Conservation (phyloP, 306 rosid species). For the Glycine tomentella region DNA sequence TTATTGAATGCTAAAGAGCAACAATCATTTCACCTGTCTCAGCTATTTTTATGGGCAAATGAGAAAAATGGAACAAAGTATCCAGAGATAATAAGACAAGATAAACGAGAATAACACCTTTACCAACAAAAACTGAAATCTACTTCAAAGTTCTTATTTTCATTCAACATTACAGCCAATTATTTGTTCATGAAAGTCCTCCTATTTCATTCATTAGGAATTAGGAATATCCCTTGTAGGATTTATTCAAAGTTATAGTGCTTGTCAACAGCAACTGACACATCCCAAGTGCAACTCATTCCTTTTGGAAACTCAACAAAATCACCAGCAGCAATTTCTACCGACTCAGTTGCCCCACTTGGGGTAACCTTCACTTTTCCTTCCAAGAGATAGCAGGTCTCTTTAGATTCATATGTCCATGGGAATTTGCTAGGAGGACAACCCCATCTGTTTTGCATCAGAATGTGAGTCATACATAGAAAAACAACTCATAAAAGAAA, state of each 20-base stretch:
- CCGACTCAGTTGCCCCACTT: not conserved
- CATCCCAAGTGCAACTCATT: constrained; percentile 28
- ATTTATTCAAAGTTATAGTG: constrained; percentile 18
- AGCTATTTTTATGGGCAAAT: not conserved
- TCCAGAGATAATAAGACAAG: not conserved
- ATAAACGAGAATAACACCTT: not conserved
- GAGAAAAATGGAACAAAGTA: not conserved
- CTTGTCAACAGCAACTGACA: constrained; percentile 1
- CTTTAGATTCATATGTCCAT: constrained; percentile 1
- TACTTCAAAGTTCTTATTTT: constrained; percentile 3
- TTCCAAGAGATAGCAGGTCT: constrained; percentile 15
- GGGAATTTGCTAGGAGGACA: constrained; percentile 1
- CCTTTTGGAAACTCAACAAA: constrained; percentile 26
- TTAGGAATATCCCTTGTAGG: not conserved
- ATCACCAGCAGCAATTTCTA: constrained; percentile 25
- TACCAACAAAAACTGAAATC: constrained; percentile 6
- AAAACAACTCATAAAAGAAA: not conserved
- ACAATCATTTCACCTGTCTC: not conserved
- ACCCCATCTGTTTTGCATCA: constrained; percentile 14
- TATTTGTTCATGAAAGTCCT: not conserved
- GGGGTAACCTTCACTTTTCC: constrained; percentile 24
- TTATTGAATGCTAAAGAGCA: not conserved
- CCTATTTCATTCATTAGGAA: not conserved
- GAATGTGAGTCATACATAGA: not conserved
- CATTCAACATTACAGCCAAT: not conserved